A percentile compares a stretch with the other conserved stretches of the same genome.
Evolutionary conservation across 768 basidiomycete species (phyloP).

Genomic region (Lentinula sp.): DNA sequence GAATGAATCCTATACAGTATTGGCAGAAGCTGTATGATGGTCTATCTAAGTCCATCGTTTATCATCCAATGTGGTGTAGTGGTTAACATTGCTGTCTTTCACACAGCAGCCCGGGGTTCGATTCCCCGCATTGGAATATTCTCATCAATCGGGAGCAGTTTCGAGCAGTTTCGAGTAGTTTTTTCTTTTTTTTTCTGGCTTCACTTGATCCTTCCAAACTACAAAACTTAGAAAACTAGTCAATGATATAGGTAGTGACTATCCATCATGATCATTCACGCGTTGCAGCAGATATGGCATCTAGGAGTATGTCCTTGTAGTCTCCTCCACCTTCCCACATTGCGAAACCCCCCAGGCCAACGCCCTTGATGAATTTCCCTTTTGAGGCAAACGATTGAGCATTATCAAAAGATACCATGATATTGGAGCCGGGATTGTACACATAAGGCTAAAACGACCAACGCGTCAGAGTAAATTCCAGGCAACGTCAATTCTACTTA

Average conservation of each 20-base stretch:
- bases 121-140: slow-evolving; percentile 2
- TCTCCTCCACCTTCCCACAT: slow-evolving; percentile 75
- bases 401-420: slow-evolving; percentile 47
- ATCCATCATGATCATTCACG: not conserved
- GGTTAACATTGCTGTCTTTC: slow-evolving; percentile 4
- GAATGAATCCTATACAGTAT: too few relatives aligned
- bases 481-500: slow-evolving; percentile 16
- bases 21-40: too few relatives aligned
- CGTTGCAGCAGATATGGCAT: slow-evolving; percentile 23
- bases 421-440: slow-evolving; percentile 33
- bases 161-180: too few relatives aligned
- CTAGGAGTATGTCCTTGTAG: slow-evolving; percentile 36
- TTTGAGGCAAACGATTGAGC: slow-evolving; percentile 43
- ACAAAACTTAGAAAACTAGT: not conserved
- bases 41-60: too few relatives aligned
- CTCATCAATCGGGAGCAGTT: too few relatives aligned
- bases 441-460: slow-evolving; percentile 30
- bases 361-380: slow-evolving; percentile 42
- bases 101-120: slow-evolving; percentile 6
- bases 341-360: slow-evolving; percentile 52
- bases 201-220: not conserved
- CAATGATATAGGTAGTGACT: not conserved
- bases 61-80: slow-evolving; percentile 3
- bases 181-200: too few relatives aligned
- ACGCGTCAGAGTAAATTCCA: not conserved